phyloP scores from a whole-genome alignment of 2,329 filamentous ascomycete species.

The Sporothrix brasiliensis region DNA sequence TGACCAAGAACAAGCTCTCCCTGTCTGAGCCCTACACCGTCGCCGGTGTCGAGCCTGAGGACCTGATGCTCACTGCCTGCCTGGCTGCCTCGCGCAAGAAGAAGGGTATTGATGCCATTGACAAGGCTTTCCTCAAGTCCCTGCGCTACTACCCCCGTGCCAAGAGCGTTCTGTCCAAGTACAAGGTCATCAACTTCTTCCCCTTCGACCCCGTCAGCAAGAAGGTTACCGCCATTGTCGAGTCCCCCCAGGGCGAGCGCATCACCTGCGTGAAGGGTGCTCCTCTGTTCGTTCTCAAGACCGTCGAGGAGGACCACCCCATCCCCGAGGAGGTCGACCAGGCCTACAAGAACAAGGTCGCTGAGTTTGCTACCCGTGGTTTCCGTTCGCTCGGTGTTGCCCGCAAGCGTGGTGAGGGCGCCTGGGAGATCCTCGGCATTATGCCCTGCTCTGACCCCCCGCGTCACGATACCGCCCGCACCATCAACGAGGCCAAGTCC shows the following conservation, averaged over 20 bases:
- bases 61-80: conserved; percentile 90
- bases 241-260: conserved; percentile 79
- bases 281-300: conserved; percentile 83
- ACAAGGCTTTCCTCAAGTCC: conserved; percentile 90
- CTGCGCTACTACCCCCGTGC: conserved; percentile 80
- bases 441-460: conserved; percentile 94
- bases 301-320: conserved; percentile 80
- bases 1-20: conserved; percentile 93
- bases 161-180: conserved; percentile 78
- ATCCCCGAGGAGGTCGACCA: conserved; percentile 76
- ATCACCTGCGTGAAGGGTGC: conserved; percentile 92
- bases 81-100: conserved; percentile 89
- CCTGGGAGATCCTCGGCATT: conserved; percentile 91
- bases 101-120: conserved; percentile 93
- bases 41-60: conserved; percentile 77
- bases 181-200: conserved; percentile 81
- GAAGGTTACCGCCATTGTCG: conserved; percentile 82
- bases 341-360: conserved; percentile 90
- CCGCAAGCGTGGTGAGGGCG: conserved; percentile 78
- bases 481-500: conserved; percentile 84
- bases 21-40: conserved; percentile 83
- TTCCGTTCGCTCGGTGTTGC: conserved; percentile 93
- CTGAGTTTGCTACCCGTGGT: conserved; percentile 88
- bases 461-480: conserved; percentile 86
- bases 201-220: conserved; percentile 93